Base-by-base conservation (phyloP, 2,329 filamentous ascomycete genomes). In the Hypoxylon sp. region DNA sequence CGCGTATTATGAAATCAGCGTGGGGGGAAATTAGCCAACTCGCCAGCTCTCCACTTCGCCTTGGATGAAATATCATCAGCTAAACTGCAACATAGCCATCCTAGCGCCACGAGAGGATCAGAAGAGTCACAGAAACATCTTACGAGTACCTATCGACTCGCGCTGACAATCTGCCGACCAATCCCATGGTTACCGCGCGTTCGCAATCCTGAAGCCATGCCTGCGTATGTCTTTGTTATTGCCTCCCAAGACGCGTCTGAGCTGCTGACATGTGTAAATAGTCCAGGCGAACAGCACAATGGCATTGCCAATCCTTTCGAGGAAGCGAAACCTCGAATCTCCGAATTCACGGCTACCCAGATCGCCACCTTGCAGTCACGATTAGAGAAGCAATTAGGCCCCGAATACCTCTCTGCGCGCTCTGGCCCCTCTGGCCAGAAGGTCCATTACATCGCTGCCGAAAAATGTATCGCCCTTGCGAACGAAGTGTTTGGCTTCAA, bases 361-460 rank as follows among this genome's bases (percentile, higher is more conserved):
- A 94, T 97, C 56, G 92, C 92, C 18, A 94, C 91, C 0, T 81
- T 99, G 11, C 90, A 97, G 70, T 86, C 86, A 64, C 88, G 91
- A 26, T 85, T 99, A 24, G 91, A 98, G 72, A 96, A 93, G 72
- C 93, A 97, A 72, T 85, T 99, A 9, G 95, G 95, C 0, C 95
- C 95, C 0, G 96, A 99, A 77, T 99, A 96, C 74, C 91, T 99
- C 56, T 98, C 94, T 2, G 86, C 91, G 37, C 84, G 95, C 69
- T 81, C 89, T 11, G 95, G 95, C 2, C 89, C 92, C 10, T 89
- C 88, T 8, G 93, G 93, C 46, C 85, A 88, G 63, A 94, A 90
- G 72, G 90, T 99, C 15, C 92, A 96, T 73, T 99, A 99, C 75
- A 82, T 99, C 48, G 87, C 92, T n/a, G 93, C 92, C 1, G 94